Conservation (phyloP, 768 basidiomycete genomes). For the Auricularia heimuer region DNA sequence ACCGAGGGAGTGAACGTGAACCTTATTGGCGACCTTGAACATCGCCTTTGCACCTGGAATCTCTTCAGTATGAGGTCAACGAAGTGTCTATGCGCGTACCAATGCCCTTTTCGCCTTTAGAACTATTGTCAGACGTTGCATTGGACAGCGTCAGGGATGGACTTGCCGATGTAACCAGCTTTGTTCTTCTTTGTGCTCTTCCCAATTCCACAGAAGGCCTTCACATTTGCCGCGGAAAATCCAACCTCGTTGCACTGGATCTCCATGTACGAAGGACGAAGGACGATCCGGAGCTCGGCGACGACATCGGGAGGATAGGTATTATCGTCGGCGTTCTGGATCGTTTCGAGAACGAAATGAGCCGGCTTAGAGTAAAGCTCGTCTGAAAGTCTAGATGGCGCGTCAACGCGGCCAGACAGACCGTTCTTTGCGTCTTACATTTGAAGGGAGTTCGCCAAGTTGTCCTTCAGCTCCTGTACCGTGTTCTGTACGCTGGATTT, state of each 20-base stretch:
- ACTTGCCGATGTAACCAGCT: conserved; percentile 11
- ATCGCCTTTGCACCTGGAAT: conserved; percentile 19
- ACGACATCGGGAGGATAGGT: conserved; percentile 5
- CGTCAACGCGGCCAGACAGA: not conserved
- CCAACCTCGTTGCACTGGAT: conserved; percentile 19
- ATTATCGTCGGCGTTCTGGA: conserved; percentile 22
- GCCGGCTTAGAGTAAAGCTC: conserved; percentile 19
- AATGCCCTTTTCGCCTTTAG: conserved; percentile 20
- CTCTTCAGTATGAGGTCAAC: not conserved
- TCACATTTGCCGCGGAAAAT: conserved; percentile 15
- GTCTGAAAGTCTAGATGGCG: conserved; percentile 3
- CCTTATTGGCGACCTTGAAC: conserved; percentile 18
- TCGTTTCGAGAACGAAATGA: conserved; percentile 20
- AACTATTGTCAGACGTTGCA: too few relatives aligned
- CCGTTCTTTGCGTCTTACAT: not conserved
- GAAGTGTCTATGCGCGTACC: conserved; percentile 6
- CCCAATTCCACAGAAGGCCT: conserved; percentile 18
- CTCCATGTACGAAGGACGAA: conserved; percentile 8
- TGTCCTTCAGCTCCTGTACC: not conserved
- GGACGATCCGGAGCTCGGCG: conserved; percentile 11
- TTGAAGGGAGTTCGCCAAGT: not conserved
- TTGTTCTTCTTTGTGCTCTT: conserved; percentile 15
- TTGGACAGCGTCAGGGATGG: too few relatives aligned
- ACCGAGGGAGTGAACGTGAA: conserved; percentile 15
- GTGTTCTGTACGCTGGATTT: not conserved